These are phyloP conservation scores for Malus hybrid DNA, from an alignment of 331 rosid species.

Conservation along the genomic window DNA sequence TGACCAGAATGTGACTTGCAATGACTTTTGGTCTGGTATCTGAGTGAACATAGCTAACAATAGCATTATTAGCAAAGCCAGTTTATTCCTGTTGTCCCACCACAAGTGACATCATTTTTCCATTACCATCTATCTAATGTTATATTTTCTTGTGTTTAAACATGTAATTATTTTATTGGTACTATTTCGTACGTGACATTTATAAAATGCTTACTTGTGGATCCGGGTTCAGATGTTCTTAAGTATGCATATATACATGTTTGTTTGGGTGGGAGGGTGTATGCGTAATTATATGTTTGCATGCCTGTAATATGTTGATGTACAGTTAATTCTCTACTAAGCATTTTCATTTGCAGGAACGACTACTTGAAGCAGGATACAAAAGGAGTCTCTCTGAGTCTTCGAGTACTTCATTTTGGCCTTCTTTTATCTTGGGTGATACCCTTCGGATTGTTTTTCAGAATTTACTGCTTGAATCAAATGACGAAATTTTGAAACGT, in stretches of 20 bases:
- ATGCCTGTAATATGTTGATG: not conserved
- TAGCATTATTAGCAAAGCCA: not conserved
- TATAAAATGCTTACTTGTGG: not conserved
- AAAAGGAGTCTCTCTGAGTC: constrained; percentile 52
- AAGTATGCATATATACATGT: not conserved
- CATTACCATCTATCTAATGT: not conserved
- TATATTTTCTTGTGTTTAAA: not conserved
- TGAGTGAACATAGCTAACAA: not conserved
- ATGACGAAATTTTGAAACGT: constrained; percentile 75
- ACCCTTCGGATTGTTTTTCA: constrained; percentile 92
- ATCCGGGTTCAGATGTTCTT: not conserved
- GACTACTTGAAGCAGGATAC: constrained; percentile 89
- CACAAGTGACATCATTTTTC: not conserved
- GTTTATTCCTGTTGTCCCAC: not conserved
- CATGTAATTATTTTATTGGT: not conserved
- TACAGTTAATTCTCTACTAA: not conserved
- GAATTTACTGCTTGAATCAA: constrained; percentile 85
- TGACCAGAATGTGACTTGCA: not conserved
- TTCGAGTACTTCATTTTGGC: constrained; percentile 67
- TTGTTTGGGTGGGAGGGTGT: no score
- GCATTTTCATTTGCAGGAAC: constrained; percentile 55
- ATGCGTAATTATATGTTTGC: not conserved
- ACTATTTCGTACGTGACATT: not conserved
- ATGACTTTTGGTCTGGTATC: not conserved
- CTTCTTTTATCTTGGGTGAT: constrained; percentile 76